A percentile compares a stretch with the other conserved stretches of the same genome.
phyloP scores from a whole-genome alignment of 2,329 filamentous ascomycete genomes.

The Nannizziopsis arthrosporioides region DNA sequence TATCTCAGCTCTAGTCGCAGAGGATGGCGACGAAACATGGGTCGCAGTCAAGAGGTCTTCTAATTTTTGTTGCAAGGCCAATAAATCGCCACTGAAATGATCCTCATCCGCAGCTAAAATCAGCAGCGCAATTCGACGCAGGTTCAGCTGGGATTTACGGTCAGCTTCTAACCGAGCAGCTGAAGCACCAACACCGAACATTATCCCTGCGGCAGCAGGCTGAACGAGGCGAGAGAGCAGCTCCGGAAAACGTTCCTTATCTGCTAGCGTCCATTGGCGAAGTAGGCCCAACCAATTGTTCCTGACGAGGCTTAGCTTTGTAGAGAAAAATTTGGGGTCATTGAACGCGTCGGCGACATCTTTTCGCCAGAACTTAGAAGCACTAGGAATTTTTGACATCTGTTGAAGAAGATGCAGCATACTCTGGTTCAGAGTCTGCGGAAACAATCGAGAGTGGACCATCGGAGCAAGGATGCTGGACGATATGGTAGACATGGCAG shows the following conservation, averaged over 20 bases:
- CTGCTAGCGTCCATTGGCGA: constrained; percentile 68
- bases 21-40: constrained; percentile 80
- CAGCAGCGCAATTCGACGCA: constrained; percentile 69
- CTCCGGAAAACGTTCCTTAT: constrained; percentile 81
- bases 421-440: constrained; percentile 64
- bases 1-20: constrained; percentile 74
- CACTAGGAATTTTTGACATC: constrained; percentile 63
- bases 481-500: constrained; percentile 68
- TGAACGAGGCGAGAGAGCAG: constrained; percentile 65
- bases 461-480: constrained; percentile 70
- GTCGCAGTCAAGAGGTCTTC: constrained; percentile 78
- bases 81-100: constrained; percentile 65
- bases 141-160: constrained; percentile 77
- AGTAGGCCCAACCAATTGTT: constrained; percentile 72
- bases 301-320: constrained; percentile 52
- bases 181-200: constrained; percentile 94
- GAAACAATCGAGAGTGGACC: constrained; percentile 74
- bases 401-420: constrained; percentile 64
- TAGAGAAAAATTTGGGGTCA: constrained; percentile 73
- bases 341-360: constrained; percentile 88
- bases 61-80: constrained; percentile 64
- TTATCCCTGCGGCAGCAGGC: constrained; percentile 86
- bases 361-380: constrained; percentile 84
- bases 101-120: constrained; percentile 67
- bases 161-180: constrained; percentile 92